Base-by-base conservation (phyloP, 2,329 filamentous ascomycete genomes). In the Fusarium sp. region DNA sequence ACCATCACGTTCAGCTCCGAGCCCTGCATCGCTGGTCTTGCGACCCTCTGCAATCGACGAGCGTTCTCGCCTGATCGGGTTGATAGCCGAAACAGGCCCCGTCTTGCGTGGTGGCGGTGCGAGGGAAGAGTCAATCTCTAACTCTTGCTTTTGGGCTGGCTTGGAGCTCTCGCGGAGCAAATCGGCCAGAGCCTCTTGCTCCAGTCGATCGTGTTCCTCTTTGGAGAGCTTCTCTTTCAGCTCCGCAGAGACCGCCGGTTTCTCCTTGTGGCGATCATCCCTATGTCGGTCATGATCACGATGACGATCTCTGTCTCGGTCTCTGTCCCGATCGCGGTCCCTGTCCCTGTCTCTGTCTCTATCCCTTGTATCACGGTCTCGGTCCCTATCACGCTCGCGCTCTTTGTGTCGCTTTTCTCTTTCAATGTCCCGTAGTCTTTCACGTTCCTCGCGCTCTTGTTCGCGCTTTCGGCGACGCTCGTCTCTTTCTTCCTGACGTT, bases 81-180 rank as follows among this genome's bases (percentile, higher is more conserved):
- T 85, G 63, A 90, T 90, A 35, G 88, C 88, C 25, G 88, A 90
- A 8, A 86, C 86, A 1, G 88, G 88, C 6, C 79, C 81, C 78
- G 85, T 52, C 81, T 86, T 83, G 78, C 84, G 81, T 4, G 87
- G 88, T 3, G 88, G 88, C 6, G 88, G 88, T 4, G 84, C 86
- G 31, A 90, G 80, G 18, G 86, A 84, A 54, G 86, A 83, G 65
- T 90, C 88, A 42, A 90, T 81, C 71, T 90, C 88, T 49, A 89
- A 76, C 73, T 90, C 88, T 12, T 86, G 84, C 65, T 86, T 85
- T 5, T 82, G 80, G 7, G 82, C 78, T 31, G 83, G 81, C 46
- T 85, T 84, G 58, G 85, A 88, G 78, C 88, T 90, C 74, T 90
- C 88, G n/a, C 88, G 84, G 17, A 90, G 79, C 18, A 90, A 83